These are phyloP conservation scores for Petrea volubilis DNA, from an alignment of 257 asterid genomes.

Conservation along the genomic window DNA sequence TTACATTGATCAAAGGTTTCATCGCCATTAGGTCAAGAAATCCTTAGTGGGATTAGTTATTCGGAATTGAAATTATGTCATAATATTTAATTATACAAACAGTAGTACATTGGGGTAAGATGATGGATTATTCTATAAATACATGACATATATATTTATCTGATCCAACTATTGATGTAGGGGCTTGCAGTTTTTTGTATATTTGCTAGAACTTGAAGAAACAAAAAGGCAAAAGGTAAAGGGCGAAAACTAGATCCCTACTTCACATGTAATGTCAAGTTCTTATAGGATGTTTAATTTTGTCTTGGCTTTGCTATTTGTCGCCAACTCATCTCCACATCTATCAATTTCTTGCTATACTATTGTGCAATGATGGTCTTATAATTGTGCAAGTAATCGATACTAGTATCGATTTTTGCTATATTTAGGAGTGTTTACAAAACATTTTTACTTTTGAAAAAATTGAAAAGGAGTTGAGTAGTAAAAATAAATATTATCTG, in stretches of 20 bases:
- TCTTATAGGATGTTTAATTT: constrained; percentile 15
- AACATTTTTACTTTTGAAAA: too few relatives aligned
- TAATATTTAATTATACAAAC: background rate
- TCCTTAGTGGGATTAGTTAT: background rate
- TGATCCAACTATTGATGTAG: constrained; percentile 33
- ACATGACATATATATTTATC: background rate
- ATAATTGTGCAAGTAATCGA: too few relatives aligned
- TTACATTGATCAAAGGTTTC: too few relatives aligned
- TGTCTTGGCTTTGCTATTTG: constrained; percentile 20
- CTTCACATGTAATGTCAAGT: constrained; percentile 27
- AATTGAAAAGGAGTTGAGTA: too few relatives aligned
- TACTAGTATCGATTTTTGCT: too few relatives aligned
- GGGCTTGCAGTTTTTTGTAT: constrained; percentile 4
- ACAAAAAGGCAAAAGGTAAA: constrained; percentile 20
- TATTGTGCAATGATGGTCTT: too few relatives aligned
- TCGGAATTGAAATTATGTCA: too few relatives aligned
- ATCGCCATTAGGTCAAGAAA: too few relatives aligned
- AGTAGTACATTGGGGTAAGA: constrained; percentile 4
- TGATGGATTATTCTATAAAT: background rate
- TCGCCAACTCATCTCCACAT: constrained; percentile 17
- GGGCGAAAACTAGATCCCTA: constrained; percentile 31
- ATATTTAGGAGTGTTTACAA: too few relatives aligned
- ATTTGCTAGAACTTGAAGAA: constrained; percentile 26
- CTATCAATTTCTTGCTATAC: too few relatives aligned
- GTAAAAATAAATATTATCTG: too few relatives aligned